phyloP scores from a whole-genome alignment of 352 stramenopile genomes.

The Phytophthora fragariae region DNA sequence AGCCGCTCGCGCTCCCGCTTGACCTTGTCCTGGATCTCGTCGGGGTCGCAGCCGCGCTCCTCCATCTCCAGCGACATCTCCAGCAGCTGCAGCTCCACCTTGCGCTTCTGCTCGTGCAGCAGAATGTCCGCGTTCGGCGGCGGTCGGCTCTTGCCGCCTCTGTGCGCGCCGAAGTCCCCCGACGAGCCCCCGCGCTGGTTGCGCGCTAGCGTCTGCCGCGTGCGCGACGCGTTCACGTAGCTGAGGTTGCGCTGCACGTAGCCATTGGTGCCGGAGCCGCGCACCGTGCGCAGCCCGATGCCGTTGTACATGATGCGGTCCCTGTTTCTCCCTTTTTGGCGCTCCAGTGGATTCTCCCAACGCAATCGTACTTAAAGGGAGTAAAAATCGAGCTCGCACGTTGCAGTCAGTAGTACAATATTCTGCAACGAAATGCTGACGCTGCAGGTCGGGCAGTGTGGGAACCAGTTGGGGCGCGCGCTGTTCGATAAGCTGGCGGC shows the following conservation, averaged over 20 bases:
- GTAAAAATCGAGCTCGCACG: conserved; percentile 16
- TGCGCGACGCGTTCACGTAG: conserved; percentile 75
- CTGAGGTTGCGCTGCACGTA: conserved; percentile 90
- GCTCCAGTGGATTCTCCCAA: not conserved
- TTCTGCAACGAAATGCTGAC: conserved; percentile 57
- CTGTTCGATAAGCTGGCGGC: conserved; percentile 69
- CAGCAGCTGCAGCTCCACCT: conserved; percentile 82
- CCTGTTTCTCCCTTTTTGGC: not conserved
- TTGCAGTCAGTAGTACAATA: conserved; percentile 2
- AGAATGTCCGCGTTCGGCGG: conserved; percentile 81
- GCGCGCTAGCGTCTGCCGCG: conserved; percentile 65
- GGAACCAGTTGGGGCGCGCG: conserved; percentile 73
- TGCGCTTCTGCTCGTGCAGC: conserved; percentile 81
- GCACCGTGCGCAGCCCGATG: conserved; percentile 85
- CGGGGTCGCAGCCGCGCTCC: conserved; percentile 65
- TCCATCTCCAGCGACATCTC: conserved; percentile 86
- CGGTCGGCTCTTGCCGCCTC: conserved; percentile 29
- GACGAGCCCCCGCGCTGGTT: conserved; percentile 41
- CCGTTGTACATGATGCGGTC: conserved; percentile 86
- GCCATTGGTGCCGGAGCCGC: conserved; percentile 89
- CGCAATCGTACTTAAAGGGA: conserved; percentile 9
- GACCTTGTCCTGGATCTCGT: conserved; percentile 78
- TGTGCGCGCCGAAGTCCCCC: conserved; percentile 24
- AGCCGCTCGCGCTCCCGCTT: conserved; percentile 63
- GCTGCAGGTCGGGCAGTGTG: conserved; percentile 81